Conservation (phyloP, 1,284 basidiomycete species). For the Peniophora sp. region DNA sequence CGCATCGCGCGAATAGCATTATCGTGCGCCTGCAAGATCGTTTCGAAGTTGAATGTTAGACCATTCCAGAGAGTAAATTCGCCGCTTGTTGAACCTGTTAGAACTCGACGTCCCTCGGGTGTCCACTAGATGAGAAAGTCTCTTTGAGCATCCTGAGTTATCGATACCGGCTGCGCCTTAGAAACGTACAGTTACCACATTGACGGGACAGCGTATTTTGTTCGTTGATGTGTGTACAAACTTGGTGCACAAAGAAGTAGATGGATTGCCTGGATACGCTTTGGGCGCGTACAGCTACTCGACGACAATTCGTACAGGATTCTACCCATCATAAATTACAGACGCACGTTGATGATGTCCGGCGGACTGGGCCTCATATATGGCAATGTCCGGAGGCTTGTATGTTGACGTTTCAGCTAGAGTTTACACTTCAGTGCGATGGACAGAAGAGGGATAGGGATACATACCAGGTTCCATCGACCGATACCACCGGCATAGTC, state of each 20-base stretch:
- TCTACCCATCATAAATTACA: slow-evolving; percentile 10
- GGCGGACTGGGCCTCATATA: slow-evolving; percentile 76
- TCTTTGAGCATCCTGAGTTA: neutral
- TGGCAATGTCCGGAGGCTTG: slow-evolving; percentile 66
- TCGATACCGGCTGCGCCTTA: neutral
- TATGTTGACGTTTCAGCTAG: slow-evolving; percentile 69
- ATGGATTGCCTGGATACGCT: slow-evolving; percentile 83
- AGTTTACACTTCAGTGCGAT: slow-evolving; percentile 1
- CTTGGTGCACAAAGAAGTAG: slow-evolving; percentile 89
- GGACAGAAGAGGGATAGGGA: neutral
- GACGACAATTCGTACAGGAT: slow-evolving; percentile 16
- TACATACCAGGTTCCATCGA: slow-evolving; percentile 72
- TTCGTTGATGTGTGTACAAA: slow-evolving; percentile 98
- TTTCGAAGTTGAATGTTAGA: slow-evolving; percentile 98
- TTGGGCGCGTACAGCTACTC: slow-evolving; percentile 82
- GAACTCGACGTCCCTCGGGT: slow-evolving; percentile 85
- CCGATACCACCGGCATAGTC: slow-evolving; percentile 89
- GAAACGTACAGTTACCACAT: slow-evolving; percentile 77
- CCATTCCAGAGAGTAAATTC: slow-evolving; percentile 99
- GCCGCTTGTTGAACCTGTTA: slow-evolving; percentile 94
- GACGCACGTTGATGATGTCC: slow-evolving; percentile 74
- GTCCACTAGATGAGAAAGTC: slow-evolving; percentile 66
- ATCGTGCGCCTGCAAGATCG: slow-evolving; percentile 97
- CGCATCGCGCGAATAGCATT: slow-evolving; percentile 84
- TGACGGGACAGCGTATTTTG: slow-evolving; percentile 96